These are phyloP conservation scores for Dryas drummondii DNA, from an alignment of 306 rosid genomes.

Conservation along the genomic window DNA sequence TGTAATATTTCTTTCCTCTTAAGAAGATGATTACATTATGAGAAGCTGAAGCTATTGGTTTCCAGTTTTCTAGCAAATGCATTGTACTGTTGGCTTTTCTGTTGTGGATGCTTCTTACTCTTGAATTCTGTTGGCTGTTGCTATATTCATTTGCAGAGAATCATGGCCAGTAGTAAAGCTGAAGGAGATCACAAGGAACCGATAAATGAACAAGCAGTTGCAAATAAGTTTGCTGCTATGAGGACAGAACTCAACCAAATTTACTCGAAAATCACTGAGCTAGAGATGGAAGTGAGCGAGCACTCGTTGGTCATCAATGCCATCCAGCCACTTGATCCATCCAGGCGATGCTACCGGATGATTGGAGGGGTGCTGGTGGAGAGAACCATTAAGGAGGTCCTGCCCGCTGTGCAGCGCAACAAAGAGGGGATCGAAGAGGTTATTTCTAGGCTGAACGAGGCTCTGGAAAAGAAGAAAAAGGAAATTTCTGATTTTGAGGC, in stretches of 20 bases:
- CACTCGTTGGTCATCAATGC: constrained; percentile 79
- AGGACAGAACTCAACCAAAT: constrained; percentile 92
- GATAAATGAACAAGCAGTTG: constrained; percentile 79
- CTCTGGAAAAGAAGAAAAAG: constrained; percentile 87
- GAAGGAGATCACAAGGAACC: constrained; percentile 71
- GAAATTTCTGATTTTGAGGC: constrained; percentile 84
- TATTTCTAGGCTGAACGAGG: constrained; percentile 70
- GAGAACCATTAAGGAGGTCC: constrained; percentile 90
- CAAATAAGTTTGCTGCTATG: constrained; percentile 76
- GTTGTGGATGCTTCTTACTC: background rate
- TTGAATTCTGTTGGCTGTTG: constrained; percentile 7
- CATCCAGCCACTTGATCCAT: constrained; percentile 84
- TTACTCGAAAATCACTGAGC: constrained; percentile 90
- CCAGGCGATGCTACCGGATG: constrained; percentile 92
- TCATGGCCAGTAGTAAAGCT: constrained; percentile 58
- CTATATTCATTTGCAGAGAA: constrained; percentile 27
- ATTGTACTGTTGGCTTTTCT: background rate
- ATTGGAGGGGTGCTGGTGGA: constrained; percentile 98
- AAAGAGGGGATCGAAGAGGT: constrained; percentile 95
- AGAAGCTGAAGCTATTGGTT: background rate
- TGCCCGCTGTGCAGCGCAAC: constrained; percentile 93
- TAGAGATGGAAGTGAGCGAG: constrained; percentile 95
- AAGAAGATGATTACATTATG: background rate
- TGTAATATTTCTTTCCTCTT: background rate
- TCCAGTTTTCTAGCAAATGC: background rate